phyloP scores from a whole-genome alignment of 1,284 basidiomycete species.

The Macrocystidia cucumis region DNA sequence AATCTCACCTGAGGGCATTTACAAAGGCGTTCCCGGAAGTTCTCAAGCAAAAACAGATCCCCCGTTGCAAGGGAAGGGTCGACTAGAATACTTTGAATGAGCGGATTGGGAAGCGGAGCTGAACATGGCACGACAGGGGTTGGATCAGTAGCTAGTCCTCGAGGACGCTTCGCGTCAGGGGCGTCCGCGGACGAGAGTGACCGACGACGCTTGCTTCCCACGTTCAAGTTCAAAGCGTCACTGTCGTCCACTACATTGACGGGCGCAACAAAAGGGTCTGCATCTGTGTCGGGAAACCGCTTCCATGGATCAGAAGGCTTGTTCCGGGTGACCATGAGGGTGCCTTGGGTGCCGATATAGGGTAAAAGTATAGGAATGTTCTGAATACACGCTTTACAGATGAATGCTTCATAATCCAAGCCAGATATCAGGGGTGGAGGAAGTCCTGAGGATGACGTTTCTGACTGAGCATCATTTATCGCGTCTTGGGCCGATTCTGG shows the following conservation, averaged over 20 bases:
- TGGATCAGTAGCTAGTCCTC: constrained; percentile 19
- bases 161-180: constrained; percentile 43
- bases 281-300: constrained; percentile 29
- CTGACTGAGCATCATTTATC: constrained; percentile 46
- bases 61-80: constrained; percentile 39
- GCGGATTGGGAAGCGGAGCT: constrained; percentile 37
- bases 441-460: constrained; percentile 53
- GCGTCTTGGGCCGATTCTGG: constrained; percentile 16
- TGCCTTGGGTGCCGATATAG: constrained; percentile 59
- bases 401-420: constrained; percentile 61
- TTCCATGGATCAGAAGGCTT: constrained; percentile 38
- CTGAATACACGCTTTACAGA: constrained; percentile 60
- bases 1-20: constrained; percentile 47
- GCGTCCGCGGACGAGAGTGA: constrained; percentile 27
- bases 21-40: constrained; percentile 71
- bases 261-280: constrained; percentile 14
- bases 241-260: constrained; percentile 17
- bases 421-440: constrained; percentile 59
- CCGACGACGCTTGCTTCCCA: constrained; percentile 43
- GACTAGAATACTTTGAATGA: constrained; percentile 33
- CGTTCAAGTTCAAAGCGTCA: constrained; percentile 13
- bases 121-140: constrained; percentile 30
- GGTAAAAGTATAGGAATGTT: constrained; percentile 42
- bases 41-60: constrained; percentile 66
- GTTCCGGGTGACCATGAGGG: constrained; percentile 55